Percentiles rank a stretch among this genome's conserved stretches.
Conservation (phyloP, 1,139 yeast species). For the Meyerozyma smithsonii region DNA sequence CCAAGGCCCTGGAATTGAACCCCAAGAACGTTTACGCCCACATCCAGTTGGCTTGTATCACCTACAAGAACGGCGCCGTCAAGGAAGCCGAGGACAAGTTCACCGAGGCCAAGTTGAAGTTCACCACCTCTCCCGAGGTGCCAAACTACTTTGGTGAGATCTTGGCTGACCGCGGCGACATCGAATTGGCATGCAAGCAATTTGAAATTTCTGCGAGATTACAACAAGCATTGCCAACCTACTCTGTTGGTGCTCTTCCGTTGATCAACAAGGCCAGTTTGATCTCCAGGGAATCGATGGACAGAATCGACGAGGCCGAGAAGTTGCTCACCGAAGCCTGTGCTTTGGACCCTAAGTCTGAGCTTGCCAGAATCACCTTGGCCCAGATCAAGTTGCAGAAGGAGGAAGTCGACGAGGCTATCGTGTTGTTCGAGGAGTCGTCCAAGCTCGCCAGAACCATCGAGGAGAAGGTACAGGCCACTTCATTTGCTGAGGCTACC, state of each 20-base stretch:
- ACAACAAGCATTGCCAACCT: constrained; percentile 61
- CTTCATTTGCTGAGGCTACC: constrained; percentile 88
- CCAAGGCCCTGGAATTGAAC: constrained; percentile 70
- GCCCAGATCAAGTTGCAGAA: constrained; percentile 88
- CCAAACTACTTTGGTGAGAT: constrained; percentile 96
- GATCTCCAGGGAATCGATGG: constrained; percentile 54
- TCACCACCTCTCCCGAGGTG: constrained; percentile 87
- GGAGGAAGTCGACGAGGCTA: constrained; percentile 79
- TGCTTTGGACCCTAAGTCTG: constrained; percentile 80
- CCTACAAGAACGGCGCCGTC: constrained; percentile 73
- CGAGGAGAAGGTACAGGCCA: constrained; percentile 87
- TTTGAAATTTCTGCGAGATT: constrained; percentile 84
- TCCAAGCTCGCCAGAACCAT: constrained; percentile 76
- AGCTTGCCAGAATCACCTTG: constrained; percentile 81
- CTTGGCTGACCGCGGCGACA: constrained; percentile 74
- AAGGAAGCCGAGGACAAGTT: constrained; percentile 63
- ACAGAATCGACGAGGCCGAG: constrained; percentile 58
- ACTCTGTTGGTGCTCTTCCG: constrained; percentile 81
- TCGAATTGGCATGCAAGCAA: constrained; percentile 70
- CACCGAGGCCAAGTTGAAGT: constrained; percentile 65
- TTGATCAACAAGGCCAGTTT: constrained; percentile 84
- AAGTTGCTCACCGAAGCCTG: constrained; percentile 71
- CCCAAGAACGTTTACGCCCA: constrained; percentile 77
- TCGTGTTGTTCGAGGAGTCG: constrained; percentile 74
- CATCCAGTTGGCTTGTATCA: constrained; percentile 89